Evolutionary conservation across 2,329 filamentous ascomycete genomes (phyloP).

Genomic region (Calonectria ilicicola): DNA sequence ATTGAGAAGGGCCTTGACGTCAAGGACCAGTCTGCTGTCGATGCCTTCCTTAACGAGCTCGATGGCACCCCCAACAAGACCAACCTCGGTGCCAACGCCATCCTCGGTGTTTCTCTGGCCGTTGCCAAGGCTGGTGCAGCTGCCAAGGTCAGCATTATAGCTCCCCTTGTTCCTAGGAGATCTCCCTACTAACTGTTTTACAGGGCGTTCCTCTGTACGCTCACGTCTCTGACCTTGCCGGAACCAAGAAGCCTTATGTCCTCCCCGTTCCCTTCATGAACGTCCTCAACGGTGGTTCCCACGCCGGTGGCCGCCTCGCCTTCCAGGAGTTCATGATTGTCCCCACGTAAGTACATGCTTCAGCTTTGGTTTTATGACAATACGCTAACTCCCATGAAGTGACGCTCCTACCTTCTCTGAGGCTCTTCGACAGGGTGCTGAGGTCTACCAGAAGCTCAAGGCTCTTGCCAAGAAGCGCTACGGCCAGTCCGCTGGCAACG

Average conservation of each 20-base stretch:
- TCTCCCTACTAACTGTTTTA: constrained; percentile 27
- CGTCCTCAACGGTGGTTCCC: constrained; percentile 89
- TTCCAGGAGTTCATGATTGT: constrained; percentile 99
- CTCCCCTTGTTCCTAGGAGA: not conserved
- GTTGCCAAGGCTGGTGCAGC: constrained; percentile 90
- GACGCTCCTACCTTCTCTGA: constrained; percentile 92
- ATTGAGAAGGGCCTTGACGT: constrained; percentile 87
- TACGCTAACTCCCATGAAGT: constrained; percentile 54
- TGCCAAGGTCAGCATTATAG: constrained; percentile 72
- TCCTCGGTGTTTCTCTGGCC: constrained; percentile 86
- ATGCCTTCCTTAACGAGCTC: constrained; percentile 86
- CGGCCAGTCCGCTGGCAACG: constrained; percentile 97
- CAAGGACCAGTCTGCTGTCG: constrained; percentile 87
- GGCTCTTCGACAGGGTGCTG: constrained; percentile 94
- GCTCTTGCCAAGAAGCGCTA: constrained; percentile 98
- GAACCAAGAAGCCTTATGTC: constrained; percentile 92
- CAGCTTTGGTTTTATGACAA: not conserved
- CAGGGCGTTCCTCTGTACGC: constrained; percentile 86
- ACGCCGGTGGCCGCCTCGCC: constrained; percentile 94
- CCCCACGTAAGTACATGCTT: constrained; percentile 70
- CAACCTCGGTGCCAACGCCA: constrained; percentile 89
- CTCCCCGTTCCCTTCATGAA: constrained; percentile 95
- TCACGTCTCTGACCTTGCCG: constrained; percentile 87
- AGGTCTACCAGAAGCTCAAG: constrained; percentile 99
- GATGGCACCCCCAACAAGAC: constrained; percentile 89